A percentile compares a stretch with the other conserved stretches of the same genome.
These are phyloP conservation scores for Coccomyxa sp. DNA, from an alignment of 139 green algal genomes.

Conservation along the genomic window DNA sequence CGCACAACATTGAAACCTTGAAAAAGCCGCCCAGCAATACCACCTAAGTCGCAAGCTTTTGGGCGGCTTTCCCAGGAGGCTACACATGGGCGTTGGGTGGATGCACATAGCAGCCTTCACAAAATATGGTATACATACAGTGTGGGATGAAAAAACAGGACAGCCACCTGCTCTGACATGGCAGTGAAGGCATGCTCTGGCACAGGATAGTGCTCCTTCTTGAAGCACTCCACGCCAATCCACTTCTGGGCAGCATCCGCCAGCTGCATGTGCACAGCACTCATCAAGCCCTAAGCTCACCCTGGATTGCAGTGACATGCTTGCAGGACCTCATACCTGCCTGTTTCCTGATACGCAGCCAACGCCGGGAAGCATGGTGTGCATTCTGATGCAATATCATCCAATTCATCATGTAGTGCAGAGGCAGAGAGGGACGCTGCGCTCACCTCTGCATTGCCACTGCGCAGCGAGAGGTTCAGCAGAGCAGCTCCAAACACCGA, in stretches of 20 bases:
- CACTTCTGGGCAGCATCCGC: background rate
- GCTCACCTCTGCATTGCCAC: background rate
- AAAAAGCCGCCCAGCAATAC: background rate
- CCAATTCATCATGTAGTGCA: background rate
- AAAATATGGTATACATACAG: no score
- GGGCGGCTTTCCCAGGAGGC: no score
- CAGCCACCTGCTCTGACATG: no score
- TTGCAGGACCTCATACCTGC: background rate
- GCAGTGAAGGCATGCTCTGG: background rate
- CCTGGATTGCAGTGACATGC: no score
- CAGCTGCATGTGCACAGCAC: no score
- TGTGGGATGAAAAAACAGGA: no score
- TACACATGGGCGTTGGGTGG: no score
- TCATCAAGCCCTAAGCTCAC: no score
- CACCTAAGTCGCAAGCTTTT: no score
- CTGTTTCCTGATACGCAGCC: background rate
- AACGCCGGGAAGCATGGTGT: background rate
- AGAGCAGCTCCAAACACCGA: conserved; percentile 19
- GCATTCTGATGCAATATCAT: background rate
- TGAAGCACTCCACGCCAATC: background rate
- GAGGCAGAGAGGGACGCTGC: no score
- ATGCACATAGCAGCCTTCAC: no score
- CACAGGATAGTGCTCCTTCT: background rate
- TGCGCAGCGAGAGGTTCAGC: conserved; percentile 13
- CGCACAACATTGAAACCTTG: background rate